Base-by-base conservation (phyloP, 1,139 yeast genomes). In the Pichia sp. region DNA sequence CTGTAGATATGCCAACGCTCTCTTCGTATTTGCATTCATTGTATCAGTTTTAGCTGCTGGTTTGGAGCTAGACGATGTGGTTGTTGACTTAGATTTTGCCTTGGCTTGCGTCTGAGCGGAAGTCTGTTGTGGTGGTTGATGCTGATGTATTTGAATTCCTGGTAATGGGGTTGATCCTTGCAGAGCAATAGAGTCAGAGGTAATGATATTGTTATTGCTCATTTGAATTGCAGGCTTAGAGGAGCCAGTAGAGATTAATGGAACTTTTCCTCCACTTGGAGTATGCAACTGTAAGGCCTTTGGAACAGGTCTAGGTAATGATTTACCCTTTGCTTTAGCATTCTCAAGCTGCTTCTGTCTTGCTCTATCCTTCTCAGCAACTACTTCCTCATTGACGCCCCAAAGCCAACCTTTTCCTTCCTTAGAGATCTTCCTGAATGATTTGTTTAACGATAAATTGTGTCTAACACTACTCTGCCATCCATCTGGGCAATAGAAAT, bases 391-490 rank as follows among this genome's bases (percentile, higher is more conserved):
- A 58, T 93, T 96, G 33, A 91, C 66, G 5, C 88, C 87, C 93
- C 94, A 91, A 26, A 84, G 64, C 91, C 95, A 87, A 41, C 95
- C 96, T 54, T 78, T 81, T 14, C 91, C 93, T 47, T 81, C 85
- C 49, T 85, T 78, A 23, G 79, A 69, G 9, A 82, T 77, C 49
- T 82, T 77, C 40, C 77, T 72, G 62, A 91, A 91, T 8, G 88
- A 77, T 59, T 86, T 86, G 59, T 87, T 87, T 47, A 86, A 67
- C 18, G 88, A 81, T 29, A 91, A 67, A 51, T 86, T 87, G 60
- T 91, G 98, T 32, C 93, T 72, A 13, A 91, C 94, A 1, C 94
- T 75, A 53, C 85, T 80, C 61, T 91, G 98, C 99, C 99, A 91
- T 3, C 97, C 97, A 57, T 87, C 95, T 1, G 94, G 87, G 53